Evolutionary conservation across 345 rosid species (phyloP).

Genomic region (Hypericum perforatum): DNA sequence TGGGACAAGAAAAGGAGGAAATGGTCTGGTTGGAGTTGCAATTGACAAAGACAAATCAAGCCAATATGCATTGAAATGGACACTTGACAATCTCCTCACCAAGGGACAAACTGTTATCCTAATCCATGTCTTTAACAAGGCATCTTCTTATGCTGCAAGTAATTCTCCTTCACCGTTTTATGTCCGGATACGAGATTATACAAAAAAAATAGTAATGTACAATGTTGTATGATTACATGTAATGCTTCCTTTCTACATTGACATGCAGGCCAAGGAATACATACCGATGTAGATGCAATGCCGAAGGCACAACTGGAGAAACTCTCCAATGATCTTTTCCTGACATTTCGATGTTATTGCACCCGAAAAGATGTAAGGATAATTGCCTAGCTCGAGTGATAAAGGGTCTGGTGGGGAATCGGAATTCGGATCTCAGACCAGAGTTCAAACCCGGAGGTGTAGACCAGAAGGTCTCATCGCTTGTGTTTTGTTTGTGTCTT

Average conservation of each 20-base stretch:
- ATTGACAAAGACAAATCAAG: conserved; percentile 82
- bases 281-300: conserved; percentile 7
- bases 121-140: conserved; percentile 42
- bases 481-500: background rate
- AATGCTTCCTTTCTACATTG: background rate
- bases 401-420: background rate
- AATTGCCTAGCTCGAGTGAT: background rate
- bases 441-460: too few species aligned
- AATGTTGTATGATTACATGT: too few species aligned
- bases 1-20: conserved; percentile 31
- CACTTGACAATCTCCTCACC: conserved; percentile 53
- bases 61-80: conserved; percentile 75
- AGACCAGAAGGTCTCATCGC: background rate
- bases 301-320: conserved; percentile 32
- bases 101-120: conserved; percentile 61
- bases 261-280: conserved; percentile 17
- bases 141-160: conserved; percentile 22
- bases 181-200: background rate
- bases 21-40: conserved; percentile 67
- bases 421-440: too few species aligned
- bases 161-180: background rate
- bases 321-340: conserved; percentile 48
- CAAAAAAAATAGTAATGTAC: background rate
- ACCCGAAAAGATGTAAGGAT: conserved; percentile 66
- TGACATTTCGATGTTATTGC: conserved; percentile 76